These are phyloP conservation scores for Candida dajiaensis DNA, from an alignment of 805 yeast genomes.

Conservation along the genomic window DNA sequence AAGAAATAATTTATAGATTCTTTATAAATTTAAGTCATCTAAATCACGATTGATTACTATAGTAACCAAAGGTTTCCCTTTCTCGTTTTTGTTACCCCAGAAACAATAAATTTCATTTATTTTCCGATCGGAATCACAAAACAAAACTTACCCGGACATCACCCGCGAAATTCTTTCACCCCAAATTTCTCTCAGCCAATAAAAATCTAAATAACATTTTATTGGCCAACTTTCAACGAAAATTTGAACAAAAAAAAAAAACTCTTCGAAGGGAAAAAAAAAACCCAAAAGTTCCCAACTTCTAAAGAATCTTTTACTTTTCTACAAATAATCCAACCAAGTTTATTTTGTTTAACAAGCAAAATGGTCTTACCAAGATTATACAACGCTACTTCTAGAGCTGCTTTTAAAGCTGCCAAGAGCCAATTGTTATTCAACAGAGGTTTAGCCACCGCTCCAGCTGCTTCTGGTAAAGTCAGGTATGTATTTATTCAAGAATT, in stretches of 20 bases:
- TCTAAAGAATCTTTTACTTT: constrained; percentile 1
- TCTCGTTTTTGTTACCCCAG: neutral
- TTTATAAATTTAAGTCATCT: too few relatives aligned
- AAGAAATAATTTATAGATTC: constrained; percentile 42
- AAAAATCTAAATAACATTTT: constrained; percentile 3
- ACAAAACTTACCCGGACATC: neutral
- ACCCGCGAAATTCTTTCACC: neutral
- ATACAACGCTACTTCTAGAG: constrained; percentile 65
- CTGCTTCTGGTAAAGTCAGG: constrained; percentile 81
- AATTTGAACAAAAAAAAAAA: neutral
- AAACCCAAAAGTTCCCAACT: constrained; percentile 7
- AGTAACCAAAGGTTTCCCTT: too few relatives aligned
- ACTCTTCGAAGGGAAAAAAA: constrained; percentile 5
- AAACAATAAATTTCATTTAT: too few relatives aligned
- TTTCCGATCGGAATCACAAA: too few relatives aligned
- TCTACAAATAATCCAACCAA: neutral
- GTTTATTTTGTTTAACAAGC: constrained; percentile 1
- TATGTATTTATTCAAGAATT: too few relatives aligned
- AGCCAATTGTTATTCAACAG: constrained; percentile 71
- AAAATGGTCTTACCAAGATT: constrained; percentile 50
- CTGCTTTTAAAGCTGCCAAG: constrained; percentile 85
- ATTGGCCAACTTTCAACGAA: constrained; percentile 6
- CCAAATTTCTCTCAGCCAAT: constrained; percentile 7
- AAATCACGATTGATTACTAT: too few relatives aligned
- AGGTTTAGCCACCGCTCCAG: constrained; percentile 74